Evolutionary conservation across 768 basidiomycete genomes (phyloP).

Genomic region (Agrocybe pediades): DNA sequence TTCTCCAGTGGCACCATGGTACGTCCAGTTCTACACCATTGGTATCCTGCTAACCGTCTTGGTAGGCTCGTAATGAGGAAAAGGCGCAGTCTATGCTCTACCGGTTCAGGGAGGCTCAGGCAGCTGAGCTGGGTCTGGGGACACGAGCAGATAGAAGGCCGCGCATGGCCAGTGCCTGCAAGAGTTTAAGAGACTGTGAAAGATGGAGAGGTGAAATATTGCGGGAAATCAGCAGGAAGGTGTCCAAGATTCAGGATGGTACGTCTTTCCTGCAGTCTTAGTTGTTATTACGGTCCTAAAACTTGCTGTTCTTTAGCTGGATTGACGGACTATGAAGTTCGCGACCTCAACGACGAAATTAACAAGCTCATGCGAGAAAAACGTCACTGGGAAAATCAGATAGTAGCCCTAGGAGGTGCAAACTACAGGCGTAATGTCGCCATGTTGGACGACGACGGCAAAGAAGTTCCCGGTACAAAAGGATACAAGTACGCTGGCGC

Average conservation of each 20-base stretch:
- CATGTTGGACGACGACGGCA: conserved; percentile 93
- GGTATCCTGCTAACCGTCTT: not conserved
- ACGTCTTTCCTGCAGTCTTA: conserved; percentile 24
- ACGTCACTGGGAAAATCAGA: conserved; percentile 97
- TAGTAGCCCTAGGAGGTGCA: conserved; percentile 93
- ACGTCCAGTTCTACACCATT: not conserved
- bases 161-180: conserved; percentile 89
- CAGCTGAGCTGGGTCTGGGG: conserved; percentile 90
- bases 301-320: conserved; percentile 56
- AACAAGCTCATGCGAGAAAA: conserved; percentile 96
- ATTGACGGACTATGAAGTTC: conserved; percentile 92
- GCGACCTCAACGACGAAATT: conserved; percentile 97
- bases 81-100: conserved; percentile 96
- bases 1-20: too few species aligned
- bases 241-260: conserved; percentile 98
- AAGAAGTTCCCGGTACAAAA: conserved; percentile 94
- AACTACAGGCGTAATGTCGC: conserved; percentile 94
- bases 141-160: conserved; percentile 85
- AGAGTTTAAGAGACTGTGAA: conserved; percentile 91
- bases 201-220: conserved; percentile 96
- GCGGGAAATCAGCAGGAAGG: conserved; percentile 92
- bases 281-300: not conserved
- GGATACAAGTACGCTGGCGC: conserved; percentile 83
- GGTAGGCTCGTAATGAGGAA: conserved; percentile 94
- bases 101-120: conserved; percentile 96